phyloP scores from a whole-genome alignment of 345 rosid species.

The Abelmoschus esculentus region DNA sequence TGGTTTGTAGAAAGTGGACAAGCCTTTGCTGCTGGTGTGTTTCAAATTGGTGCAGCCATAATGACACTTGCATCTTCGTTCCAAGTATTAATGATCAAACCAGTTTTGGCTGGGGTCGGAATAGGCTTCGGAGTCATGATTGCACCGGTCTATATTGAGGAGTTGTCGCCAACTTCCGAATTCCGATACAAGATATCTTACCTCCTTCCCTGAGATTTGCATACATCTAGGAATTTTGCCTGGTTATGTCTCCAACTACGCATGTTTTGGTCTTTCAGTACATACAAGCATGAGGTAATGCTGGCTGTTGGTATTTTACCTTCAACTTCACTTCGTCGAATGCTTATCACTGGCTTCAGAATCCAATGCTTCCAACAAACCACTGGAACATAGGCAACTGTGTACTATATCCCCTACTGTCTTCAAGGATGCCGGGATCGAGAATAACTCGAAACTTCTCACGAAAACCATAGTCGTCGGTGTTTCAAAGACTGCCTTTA shows the following conservation, averaged over 20 bases:
- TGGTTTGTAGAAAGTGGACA: constrained; percentile 59
- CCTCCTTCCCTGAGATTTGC: constrained; percentile 82
- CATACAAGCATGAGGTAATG: constrained; percentile 76
- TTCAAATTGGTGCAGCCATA: constrained; percentile 64
- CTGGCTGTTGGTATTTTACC: constrained; percentile 83
- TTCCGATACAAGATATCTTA: constrained; percentile 53
- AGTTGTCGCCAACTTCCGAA: constrained; percentile 56
- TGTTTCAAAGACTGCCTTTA: constrained; percentile 43
- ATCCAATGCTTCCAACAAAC: constrained; percentile 71
- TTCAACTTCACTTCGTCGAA: constrained; percentile 54
- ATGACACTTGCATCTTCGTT: constrained; percentile 82
- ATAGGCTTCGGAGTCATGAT: constrained; percentile 87
- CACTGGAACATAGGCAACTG: constrained; percentile 57
- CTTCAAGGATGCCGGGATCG: constrained; percentile 41
- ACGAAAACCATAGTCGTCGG: constrained; percentile 59
- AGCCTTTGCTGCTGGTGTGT: constrained; percentile 70
- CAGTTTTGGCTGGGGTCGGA: constrained; percentile 73
- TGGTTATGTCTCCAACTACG: constrained; percentile 83
- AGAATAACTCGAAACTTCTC: constrained; percentile 38
- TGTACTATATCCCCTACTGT: constrained; percentile 67
- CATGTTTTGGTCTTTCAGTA: constrained; percentile 58
- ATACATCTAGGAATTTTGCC: constrained; percentile 73
- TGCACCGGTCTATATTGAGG: constrained; percentile 81
- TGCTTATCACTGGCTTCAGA: constrained; percentile 69
- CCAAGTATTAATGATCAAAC: constrained; percentile 57